Base-by-base conservation (phyloP, 495 filamentous ascomycete genomes). In the Niebla homalea region DNA sequence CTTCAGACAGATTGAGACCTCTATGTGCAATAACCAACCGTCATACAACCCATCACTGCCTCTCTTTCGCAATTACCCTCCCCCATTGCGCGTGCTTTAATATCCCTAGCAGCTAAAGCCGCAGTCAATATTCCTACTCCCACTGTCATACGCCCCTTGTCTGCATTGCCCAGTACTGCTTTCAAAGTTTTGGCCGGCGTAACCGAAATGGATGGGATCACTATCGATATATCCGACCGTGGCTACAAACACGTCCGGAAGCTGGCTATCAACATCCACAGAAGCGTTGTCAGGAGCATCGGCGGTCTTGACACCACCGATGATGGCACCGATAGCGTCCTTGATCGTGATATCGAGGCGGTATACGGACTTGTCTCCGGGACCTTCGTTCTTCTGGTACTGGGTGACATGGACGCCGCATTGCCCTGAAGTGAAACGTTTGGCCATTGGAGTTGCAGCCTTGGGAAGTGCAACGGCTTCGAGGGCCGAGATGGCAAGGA, bases 361-460 rank as follows among this genome's bases (percentile, higher is more conserved):
- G 22, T 54, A 54, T 11, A 49, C 15, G 14, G 51, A 45, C 21
- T 23, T 25, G 29, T 26, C 25, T 3, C 29, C 29, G 29, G 29
- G 29, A 11, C 3, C 6, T 32, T 32, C 21, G 18, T 42, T 42
- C 11, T 42, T 42, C 39, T 42, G 39, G 8, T 42, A 22, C 36
- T 52, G 50, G 15, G 18, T 19, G 42, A 52, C 5, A 21, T 52
- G 50, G 16, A 46, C 50, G 18, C 50, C 50, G 50, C 50, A 52
- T 23, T n/a, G 7, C n/a, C 50, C 50, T 32, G 29, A 0, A 12
- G 29, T 8, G 29, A 10, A 32, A 0, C 29, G 4, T 8, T 8
- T 32, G 10, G 10, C 29, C 29, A 32, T 8, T 7, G 29, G 0
- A 8, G 5, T 32, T 32, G 29, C 29, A 32, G 29, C 29, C 7